Conservation (phyloP, 2,329 filamentous ascomycete species). For the Penicillium sp. region DNA sequence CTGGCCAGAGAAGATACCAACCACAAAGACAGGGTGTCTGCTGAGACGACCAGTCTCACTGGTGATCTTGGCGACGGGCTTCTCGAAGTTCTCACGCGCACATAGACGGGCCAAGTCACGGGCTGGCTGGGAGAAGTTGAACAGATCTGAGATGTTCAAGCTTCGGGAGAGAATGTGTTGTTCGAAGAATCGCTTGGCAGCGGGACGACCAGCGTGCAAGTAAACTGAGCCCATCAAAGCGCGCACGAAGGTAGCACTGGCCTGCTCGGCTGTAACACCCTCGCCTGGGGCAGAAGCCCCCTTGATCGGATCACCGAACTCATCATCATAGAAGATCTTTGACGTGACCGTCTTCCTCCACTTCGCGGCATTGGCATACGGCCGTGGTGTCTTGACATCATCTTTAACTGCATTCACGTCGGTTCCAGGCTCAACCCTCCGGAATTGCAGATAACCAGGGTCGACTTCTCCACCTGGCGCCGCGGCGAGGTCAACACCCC, state of each 20-base stretch:
- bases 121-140: slow-evolving; percentile 80
- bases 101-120: slow-evolving; percentile 82
- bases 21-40: slow-evolving; percentile 84
- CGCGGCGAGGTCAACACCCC: slow-evolving; percentile 88
- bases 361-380: slow-evolving; percentile 54
- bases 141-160: slow-evolving; percentile 73
- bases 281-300: slow-evolving; percentile 26
- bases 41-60: slow-evolving; percentile 86
- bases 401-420: slow-evolving; percentile 36
- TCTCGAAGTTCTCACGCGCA: slow-evolving; percentile 82
- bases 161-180: slow-evolving; percentile 80
- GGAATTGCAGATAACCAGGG: slow-evolving; percentile 83
- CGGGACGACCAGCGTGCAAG: slow-evolving; percentile 74
- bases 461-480: slow-evolving; percentile 89
- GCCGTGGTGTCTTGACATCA: slow-evolving; percentile 32
- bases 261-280: slow-evolving; percentile 54
- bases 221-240: slow-evolving; percentile 84
- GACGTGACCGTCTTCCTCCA: slow-evolving; percentile 72
- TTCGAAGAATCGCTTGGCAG: slow-evolving; percentile 79
- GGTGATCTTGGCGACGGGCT: slow-evolving; percentile 81
- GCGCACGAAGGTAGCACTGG: slow-evolving; percentile 75
- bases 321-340: slow-evolving; percentile 77
- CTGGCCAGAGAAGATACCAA: slow-evolving; percentile 86
- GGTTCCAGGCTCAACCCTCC: slow-evolving; percentile 47
- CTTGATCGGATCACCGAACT: slow-evolving; percentile 69